These are phyloP conservation scores for Pythium plurisporium DNA, from an alignment of 352 stramenopile genomes.

Conservation along the genomic window DNA sequence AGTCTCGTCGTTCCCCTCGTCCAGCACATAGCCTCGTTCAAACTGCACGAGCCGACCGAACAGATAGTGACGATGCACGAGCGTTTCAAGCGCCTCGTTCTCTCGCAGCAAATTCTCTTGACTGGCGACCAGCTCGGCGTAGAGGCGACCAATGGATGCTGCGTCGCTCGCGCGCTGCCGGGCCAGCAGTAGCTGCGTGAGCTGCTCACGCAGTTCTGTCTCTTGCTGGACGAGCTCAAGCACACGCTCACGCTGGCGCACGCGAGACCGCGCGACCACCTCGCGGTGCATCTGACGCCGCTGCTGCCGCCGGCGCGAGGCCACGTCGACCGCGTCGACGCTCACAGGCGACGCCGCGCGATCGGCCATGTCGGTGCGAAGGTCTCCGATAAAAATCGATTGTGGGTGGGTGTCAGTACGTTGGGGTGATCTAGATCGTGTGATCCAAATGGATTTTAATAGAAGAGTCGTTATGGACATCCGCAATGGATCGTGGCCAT, in stretches of 20 bases:
- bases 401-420: too few relatives aligned
- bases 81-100: conserved; percentile 1
- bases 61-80: conserved; percentile 3
- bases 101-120: neutral
- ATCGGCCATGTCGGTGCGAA: neutral
- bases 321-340: neutral
- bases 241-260: conserved; percentile 1
- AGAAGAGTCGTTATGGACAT: too few relatives aligned
- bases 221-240: neutral
- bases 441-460: too few relatives aligned
- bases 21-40: neutral
- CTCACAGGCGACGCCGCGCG: neutral
- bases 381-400: conserved; percentile 2
- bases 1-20: neutral
- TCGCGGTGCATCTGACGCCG: neutral
- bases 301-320: neutral
- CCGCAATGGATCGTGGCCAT: too few relatives aligned
- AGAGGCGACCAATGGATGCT: neutral
- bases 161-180: neutral
- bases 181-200: neutral
- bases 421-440: too few relatives aligned
- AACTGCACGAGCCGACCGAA: conserved; percentile 6
- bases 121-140: neutral
- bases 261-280: conserved; percentile 1
- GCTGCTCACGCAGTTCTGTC: neutral